Conservation (phyloP, 257 asterid genomes). For the Przewalskia tangutica region DNA sequence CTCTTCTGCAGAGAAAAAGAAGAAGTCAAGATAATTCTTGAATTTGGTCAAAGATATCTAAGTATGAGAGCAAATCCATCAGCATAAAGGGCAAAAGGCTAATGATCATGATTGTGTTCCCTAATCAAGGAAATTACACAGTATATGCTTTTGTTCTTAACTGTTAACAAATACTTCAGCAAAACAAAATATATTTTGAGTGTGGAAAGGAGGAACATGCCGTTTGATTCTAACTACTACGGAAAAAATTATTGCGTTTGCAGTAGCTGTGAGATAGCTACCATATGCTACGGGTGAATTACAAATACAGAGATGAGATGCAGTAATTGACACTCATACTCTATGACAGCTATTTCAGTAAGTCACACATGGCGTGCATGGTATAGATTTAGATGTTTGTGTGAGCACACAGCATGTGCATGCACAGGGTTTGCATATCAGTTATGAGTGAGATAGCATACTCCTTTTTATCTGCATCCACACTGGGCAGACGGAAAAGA, state of each 20-base stretch:
- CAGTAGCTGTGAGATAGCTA: background rate
- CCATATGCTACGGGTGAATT: background rate
- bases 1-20: constrained; percentile 35
- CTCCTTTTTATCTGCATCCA: constrained; percentile 46
- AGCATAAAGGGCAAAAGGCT: background rate
- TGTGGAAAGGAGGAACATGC: background rate
- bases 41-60: background rate
- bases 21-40: constrained; percentile 1
- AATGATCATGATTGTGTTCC: background rate
- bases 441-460: constrained; percentile 23
- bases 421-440: background rate
- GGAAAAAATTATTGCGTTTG: background rate
- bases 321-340: background rate
- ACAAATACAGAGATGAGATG: background rate
- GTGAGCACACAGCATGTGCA: background rate
- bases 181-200: background rate
- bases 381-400: background rate
- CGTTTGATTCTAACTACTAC: background rate
- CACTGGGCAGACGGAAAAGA: constrained; percentile 59
- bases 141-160: background rate
- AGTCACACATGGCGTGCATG: background rate
- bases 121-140: background rate
- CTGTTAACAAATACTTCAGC: background rate
- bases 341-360: background rate
- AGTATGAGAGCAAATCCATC: background rate